phyloP scores from a whole-genome alignment of 140 eudicot genomes.

The Oenanthe javanica region DNA sequence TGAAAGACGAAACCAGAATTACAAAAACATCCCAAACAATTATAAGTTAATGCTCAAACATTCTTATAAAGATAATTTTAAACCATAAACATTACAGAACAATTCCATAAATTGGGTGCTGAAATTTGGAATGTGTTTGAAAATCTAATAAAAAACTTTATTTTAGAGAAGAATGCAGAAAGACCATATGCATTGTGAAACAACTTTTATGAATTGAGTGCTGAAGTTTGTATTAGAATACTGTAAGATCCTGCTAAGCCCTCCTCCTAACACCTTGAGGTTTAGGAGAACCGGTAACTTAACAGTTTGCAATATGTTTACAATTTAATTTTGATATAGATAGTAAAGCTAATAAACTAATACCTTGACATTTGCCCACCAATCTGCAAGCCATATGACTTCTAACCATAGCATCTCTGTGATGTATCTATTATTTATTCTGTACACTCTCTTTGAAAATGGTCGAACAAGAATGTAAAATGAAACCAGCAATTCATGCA shows the following conservation, averaged over 20 bases:
- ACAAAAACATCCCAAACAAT: too few relatives aligned
- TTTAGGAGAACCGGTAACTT: too few relatives aligned
- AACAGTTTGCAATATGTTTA: background rate
- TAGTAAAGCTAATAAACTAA: background rate
- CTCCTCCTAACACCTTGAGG: too few relatives aligned
- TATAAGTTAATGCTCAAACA: too few relatives aligned
- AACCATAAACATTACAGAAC: background rate
- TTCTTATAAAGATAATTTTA: too few relatives aligned
- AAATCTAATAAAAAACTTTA: background rate
- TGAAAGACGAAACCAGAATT: background rate
- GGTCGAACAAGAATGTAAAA: constrained; percentile 59
- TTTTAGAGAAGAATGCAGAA: background rate
- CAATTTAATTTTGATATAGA: background rate
- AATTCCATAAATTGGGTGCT: background rate
- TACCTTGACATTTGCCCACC: constrained; percentile 98
- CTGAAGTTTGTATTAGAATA: too few relatives aligned
- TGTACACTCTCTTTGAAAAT: constrained; percentile 42
- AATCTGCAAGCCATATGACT: constrained; percentile 77
- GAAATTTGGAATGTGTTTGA: background rate
- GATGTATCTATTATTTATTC: constrained; percentile 58
- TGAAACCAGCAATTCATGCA: background rate
- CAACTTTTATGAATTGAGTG: background rate
- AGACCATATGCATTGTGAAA: background rate
- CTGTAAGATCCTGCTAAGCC: too few relatives aligned
- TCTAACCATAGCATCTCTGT: constrained; percentile 70